A percentile compares a stretch with the other conserved stretches of the same genome.
These are phyloP conservation scores for Solanum pimpinellifolium DNA, from an alignment of 257 asterid genomes.

Conservation along the genomic window DNA sequence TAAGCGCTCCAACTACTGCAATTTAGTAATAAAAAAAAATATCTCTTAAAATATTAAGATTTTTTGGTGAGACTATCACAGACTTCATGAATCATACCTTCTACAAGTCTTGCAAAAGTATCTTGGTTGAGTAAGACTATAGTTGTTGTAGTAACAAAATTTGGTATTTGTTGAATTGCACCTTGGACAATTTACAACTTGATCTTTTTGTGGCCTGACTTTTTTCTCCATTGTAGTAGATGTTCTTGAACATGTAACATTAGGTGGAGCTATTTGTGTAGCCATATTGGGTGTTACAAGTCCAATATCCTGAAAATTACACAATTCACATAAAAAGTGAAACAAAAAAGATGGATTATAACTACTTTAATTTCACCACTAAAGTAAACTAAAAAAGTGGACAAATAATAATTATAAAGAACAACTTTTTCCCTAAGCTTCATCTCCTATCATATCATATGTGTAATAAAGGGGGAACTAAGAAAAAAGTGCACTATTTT, in stretches of 20 bases:
- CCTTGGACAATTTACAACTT: constrained; percentile 49
- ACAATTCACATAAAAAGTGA: not conserved
- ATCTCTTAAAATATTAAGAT: not conserved
- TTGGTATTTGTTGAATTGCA: constrained; percentile 71
- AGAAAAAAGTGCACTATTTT: constrained; percentile 13
- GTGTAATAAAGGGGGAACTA: constrained; percentile 16
- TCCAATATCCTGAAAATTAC: constrained; percentile 38
- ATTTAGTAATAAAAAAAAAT: not conserved
- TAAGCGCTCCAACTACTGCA: not conserved
- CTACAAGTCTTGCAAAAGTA: constrained; percentile 75
- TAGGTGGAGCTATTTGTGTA: not conserved
- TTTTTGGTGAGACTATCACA: not conserved
- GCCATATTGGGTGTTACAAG: constrained; percentile 17
- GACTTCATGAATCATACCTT: constrained; percentile 1
- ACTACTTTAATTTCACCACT: not conserved
- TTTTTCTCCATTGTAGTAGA: constrained; percentile 22
- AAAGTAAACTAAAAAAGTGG: not conserved
- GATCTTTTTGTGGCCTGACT: constrained; percentile 55
- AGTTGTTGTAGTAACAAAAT: constrained; percentile 76
- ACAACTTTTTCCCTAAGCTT: constrained; percentile 9
- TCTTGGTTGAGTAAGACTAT: constrained; percentile 77
- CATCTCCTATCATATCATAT: not conserved
- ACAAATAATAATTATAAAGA: constrained; percentile 4
- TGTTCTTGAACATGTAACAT: constrained; percentile 20
- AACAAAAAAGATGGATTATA: not conserved